Conservation (phyloP, 2,329 filamentous ascomycete genomes). For the Xylariaceae sp. region DNA sequence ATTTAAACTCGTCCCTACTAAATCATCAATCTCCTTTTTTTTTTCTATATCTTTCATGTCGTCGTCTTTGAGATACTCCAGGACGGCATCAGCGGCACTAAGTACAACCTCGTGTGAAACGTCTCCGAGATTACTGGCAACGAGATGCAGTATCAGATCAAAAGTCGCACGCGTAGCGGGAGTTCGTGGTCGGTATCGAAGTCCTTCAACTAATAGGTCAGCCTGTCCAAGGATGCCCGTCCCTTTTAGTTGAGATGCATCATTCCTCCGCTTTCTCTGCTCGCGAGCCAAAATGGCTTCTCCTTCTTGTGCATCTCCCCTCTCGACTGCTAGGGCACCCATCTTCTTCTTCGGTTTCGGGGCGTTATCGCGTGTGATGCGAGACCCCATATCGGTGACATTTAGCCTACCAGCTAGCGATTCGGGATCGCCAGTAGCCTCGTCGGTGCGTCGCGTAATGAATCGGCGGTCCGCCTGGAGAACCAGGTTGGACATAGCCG, state of each 20-base stretch:
- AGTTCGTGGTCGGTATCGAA: constrained; percentile 87
- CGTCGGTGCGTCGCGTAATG: constrained; percentile 85
- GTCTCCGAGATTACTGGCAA: constrained; percentile 83
- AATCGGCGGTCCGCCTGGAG: constrained; percentile 99
- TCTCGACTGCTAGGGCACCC: constrained; percentile 65
- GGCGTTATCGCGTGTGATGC: constrained; percentile 72
- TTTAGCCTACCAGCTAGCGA: constrained; percentile 91
- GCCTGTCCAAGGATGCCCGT: constrained; percentile 77
- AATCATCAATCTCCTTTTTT: constrained; percentile 95
- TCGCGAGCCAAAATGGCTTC: constrained; percentile 78
- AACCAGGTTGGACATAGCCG: constrained; percentile 99
- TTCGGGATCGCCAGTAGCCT: constrained; percentile 94
- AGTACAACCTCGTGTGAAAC: constrained; percentile 87
- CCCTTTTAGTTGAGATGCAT: constrained; percentile 64
- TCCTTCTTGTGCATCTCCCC: constrained; percentile 73
- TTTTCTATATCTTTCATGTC: constrained; percentile 96
- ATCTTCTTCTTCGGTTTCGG: constrained; percentile 76
- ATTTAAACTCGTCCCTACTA: constrained; percentile 75
- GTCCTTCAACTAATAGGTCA: constrained; percentile 83
- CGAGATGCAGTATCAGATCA: constrained; percentile 87
- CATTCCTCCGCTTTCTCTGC: constrained; percentile 81
- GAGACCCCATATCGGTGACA: constrained; percentile 89
- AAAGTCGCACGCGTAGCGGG: constrained; percentile 89
- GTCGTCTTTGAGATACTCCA: constrained; percentile 93
- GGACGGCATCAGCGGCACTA: constrained; percentile 85